A percentile compares a stretch with the other conserved stretches of the same genome.
Conservation (phyloP, 345 rosid species). For the Salix exigua region DNA sequence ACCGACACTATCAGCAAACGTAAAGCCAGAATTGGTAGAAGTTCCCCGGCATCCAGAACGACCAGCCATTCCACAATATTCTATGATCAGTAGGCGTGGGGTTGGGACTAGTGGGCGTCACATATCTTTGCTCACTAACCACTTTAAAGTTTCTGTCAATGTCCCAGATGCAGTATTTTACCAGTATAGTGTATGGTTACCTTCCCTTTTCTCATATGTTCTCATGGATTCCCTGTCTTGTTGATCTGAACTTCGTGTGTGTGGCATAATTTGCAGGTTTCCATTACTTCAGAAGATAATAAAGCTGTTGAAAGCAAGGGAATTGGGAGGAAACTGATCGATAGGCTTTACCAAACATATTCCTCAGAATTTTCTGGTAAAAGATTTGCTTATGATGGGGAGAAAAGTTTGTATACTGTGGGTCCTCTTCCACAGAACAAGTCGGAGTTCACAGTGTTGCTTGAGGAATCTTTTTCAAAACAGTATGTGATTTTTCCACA, state of each 20-base stretch:
- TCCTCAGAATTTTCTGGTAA: slow-evolving; percentile 56
- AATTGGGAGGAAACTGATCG: slow-evolving; percentile 66
- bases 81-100: slow-evolving; percentile 46
- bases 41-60: background rate
- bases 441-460: slow-evolving; percentile 53
- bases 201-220: slow-evolving; percentile 11
- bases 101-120: slow-evolving; percentile 47
- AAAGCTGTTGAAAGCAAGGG: slow-evolving; percentile 54
- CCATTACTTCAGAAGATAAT: slow-evolving; percentile 51
- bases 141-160: slow-evolving; percentile 57
- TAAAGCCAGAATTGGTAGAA: slow-evolving; percentile 27
- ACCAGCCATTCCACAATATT: slow-evolving; percentile 31
- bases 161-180: slow-evolving; percentile 58
- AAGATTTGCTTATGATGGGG: slow-evolving; percentile 80
- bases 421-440: slow-evolving; percentile 71
- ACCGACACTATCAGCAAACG: slow-evolving; percentile 25
- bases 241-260: background rate
- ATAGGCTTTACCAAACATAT: slow-evolving; percentile 63
- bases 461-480: slow-evolving; percentile 61
- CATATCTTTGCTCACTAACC: slow-evolving; percentile 58
- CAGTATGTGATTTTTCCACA: slow-evolving; percentile 30
- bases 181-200: slow-evolving; percentile 66
- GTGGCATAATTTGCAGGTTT: slow-evolving; percentile 47
- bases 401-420: slow-evolving; percentile 61
- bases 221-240: slow-evolving; percentile 5